Conservation (phyloP, 2,329 filamentous ascomycete species). For the Pseudogymnoascus sp. region DNA sequence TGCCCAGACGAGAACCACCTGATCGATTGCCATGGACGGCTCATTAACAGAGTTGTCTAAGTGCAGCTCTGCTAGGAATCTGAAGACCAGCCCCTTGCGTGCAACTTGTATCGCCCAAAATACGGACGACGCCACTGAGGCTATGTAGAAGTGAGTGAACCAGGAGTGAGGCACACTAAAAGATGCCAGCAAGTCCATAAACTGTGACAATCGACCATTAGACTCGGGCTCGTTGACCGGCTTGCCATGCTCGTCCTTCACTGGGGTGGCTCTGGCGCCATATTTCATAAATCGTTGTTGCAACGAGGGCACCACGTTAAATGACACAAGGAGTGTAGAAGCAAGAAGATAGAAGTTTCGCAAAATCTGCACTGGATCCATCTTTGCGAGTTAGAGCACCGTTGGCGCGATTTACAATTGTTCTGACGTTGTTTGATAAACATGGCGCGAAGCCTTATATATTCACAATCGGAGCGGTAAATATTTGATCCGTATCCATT, state of each 20-base stretch:
- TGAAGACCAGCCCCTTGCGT: constrained; percentile 46
- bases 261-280: constrained; percentile 21
- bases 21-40: constrained; percentile 47
- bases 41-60: constrained; percentile 2
- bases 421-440: neutral
- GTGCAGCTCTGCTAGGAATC: constrained; percentile 36
- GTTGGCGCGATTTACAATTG: neutral
- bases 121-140: constrained; percentile 59
- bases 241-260: constrained; percentile 11
- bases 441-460: neutral
- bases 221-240: neutral
- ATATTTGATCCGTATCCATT: neutral
- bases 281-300: constrained; percentile 27
- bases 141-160: constrained; percentile 81
- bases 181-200: constrained; percentile 12
- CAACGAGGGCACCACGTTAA: constrained; percentile 25
- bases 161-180: constrained; percentile 70
- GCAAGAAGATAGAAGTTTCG: constrained; percentile 25
- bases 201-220: constrained; percentile 15
- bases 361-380: constrained; percentile 24
- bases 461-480: neutral
- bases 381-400: constrained; percentile 12
- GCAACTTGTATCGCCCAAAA: constrained; percentile 67
- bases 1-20: constrained; percentile 59
- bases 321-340: constrained; percentile 21